A percentile compares a stretch with the other conserved stretches of the same genome.
Evolutionary conservation across 2,329 filamentous ascomycete genomes (phyloP).

Genomic region (Atkinsonella texensis): DNA sequence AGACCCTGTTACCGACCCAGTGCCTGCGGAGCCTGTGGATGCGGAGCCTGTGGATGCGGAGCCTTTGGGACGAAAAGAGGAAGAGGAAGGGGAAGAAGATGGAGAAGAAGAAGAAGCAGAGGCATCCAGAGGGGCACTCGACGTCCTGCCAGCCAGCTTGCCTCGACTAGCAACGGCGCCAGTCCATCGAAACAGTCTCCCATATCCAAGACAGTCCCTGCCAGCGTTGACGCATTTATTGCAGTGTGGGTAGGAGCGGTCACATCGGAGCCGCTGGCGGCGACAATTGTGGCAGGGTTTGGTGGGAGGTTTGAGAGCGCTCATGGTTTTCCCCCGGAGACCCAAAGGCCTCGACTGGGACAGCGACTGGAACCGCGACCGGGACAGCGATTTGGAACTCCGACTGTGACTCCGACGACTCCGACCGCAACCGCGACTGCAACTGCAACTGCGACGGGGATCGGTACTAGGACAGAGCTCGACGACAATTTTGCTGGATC

Average conservation of each 20-base stretch:
- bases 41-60: neutral
- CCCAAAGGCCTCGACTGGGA: neutral
- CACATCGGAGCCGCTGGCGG: slow-evolving; percentile 39
- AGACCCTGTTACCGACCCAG: slow-evolving; percentile 2
- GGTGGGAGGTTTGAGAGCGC: slow-evolving; percentile 12
- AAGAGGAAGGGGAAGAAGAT: neutral
- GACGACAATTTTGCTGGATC: slow-evolving; percentile 1
- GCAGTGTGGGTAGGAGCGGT: slow-evolving; percentile 37
- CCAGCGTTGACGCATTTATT: slow-evolving; percentile 37
- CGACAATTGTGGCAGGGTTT: slow-evolving; percentile 42
- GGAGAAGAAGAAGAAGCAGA: neutral
- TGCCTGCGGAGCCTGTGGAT: neutral
- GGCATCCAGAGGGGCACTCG: slow-evolving; percentile 17
- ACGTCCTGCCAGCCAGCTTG: slow-evolving; percentile 28
- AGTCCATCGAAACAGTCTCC: slow-evolving; percentile 41
- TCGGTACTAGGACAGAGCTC: neutral
- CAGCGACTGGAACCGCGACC: neutral
- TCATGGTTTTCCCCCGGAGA: neutral
- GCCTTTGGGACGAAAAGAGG: neutral
- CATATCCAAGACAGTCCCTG: slow-evolving; percentile 40
- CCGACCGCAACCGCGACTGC: neutral
- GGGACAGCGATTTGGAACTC: neutral
- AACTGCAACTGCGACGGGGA: neutral
- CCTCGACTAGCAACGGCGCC: slow-evolving; percentile 31
- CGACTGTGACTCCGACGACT: too few relatives aligned